Percentiles rank a stretch among this genome's conserved stretches.
Conservation (phyloP, 371 early-diverging fungal genomes). For the Vairimorpha necatrix region DNA sequence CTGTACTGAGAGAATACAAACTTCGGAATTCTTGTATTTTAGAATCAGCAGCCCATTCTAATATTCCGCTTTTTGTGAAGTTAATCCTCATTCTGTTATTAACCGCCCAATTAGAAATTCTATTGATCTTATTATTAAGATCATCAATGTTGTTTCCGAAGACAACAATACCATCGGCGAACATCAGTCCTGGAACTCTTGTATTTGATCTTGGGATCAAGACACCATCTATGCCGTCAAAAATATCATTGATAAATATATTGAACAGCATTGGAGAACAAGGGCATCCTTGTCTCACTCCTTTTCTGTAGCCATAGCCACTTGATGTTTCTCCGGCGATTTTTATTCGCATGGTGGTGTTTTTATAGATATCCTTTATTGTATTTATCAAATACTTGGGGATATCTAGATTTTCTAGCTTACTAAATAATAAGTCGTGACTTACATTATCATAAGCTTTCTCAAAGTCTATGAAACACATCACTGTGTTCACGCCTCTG, state of each 20-base stretch:
- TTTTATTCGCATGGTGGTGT: conserved; percentile 1
- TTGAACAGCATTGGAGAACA: conserved; percentile 29
- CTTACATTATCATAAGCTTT: conserved; percentile 1
- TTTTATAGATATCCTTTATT: conserved; percentile 23
- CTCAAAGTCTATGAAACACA: conserved; percentile 19
- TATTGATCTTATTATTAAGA: background rate
- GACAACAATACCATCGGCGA: conserved; percentile 41
- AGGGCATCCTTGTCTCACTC: conserved; percentile 45
- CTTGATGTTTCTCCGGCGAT: background rate
- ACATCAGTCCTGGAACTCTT: conserved; percentile 12
- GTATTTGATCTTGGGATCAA: background rate
- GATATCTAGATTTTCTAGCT: background rate
- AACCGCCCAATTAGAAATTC: conserved; percentile 9
- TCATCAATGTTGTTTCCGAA: conserved; percentile 9
- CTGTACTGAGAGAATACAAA: background rate
- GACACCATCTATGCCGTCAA: conserved; percentile 22
- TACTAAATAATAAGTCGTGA: background rate
- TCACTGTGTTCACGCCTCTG: background rate
- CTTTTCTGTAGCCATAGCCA: conserved; percentile 1
- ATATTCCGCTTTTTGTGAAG: conserved; percentile 19
- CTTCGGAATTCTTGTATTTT: background rate
- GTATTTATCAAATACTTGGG: background rate
- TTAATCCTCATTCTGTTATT: conserved; percentile 22
- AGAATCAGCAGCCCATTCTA: background rate
- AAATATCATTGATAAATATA: conserved; percentile 33